Conservation (phyloP, 176 grass and related monocot species). For the Chrysopogon serrulatus region DNA sequence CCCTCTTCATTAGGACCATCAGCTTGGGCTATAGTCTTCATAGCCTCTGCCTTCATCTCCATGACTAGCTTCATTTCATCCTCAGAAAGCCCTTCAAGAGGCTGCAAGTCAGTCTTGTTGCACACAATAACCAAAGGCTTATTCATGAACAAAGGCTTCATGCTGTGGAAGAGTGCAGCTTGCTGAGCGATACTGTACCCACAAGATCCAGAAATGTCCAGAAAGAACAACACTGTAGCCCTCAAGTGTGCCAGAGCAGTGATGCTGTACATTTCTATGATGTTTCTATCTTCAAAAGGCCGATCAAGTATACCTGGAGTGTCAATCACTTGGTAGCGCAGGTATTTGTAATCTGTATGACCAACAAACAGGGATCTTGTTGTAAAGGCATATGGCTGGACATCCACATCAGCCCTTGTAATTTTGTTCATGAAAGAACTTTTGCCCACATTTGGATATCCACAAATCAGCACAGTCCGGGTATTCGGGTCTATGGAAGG, state of each 20-base stretch:
- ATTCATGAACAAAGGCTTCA: constrained; percentile 73
- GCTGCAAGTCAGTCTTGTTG: constrained; percentile 71
- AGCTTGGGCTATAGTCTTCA: constrained; percentile 39
- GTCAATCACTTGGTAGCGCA: constrained; percentile 78
- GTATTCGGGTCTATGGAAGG: constrained; percentile 72
- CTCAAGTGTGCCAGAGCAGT: constrained; percentile 40
- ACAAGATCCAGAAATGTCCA: constrained; percentile 80
- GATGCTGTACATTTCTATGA: constrained; percentile 54
- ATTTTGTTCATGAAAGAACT: constrained; percentile 75
- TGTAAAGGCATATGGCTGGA: constrained; percentile 60
- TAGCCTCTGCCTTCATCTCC: constrained; percentile 46
- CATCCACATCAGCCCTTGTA: constrained; percentile 65
- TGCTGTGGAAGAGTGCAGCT: constrained; percentile 63
- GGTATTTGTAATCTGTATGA: constrained; percentile 78
- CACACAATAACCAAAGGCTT: constrained; percentile 65
- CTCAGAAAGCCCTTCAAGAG: constrained; percentile 53
- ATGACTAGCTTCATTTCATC: constrained; percentile 63
- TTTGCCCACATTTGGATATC: constrained; percentile 51
- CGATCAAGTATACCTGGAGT: constrained; percentile 77
- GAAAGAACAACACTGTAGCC: constrained; percentile 48
- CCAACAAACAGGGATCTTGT: constrained; percentile 55
- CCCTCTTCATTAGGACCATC: constrained; percentile 44
- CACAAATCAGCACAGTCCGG: constrained; percentile 48
- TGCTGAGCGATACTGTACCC: constrained; percentile 68
- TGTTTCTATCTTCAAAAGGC: constrained; percentile 56